A percentile compares a stretch with the other conserved stretches of the same genome.
Conservation (phyloP, 768 basidiomycete genomes). For the Cystobasidium onofrii region DNA sequence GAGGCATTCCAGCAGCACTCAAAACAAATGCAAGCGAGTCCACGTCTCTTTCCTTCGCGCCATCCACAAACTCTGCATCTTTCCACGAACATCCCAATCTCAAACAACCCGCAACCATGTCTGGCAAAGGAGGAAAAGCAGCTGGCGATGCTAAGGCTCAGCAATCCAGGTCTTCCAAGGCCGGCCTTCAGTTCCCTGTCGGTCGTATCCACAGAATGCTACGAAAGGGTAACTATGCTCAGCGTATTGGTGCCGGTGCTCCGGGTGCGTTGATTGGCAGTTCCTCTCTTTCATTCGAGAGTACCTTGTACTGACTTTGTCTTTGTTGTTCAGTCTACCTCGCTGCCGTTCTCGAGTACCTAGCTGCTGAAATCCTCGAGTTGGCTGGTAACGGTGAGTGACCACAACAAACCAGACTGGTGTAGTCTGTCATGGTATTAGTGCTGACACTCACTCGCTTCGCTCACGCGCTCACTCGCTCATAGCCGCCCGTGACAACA, state of each 20-base stretch:
- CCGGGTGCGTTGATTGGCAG: slow-evolving; percentile 86
- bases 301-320: neutral
- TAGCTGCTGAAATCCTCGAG: slow-evolving; percentile 78
- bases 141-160: slow-evolving; percentile 26
- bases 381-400: slow-evolving; percentile 68
- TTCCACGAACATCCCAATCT: slow-evolving; percentile 32
- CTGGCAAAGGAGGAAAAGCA: slow-evolving; percentile 32
- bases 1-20: too few species aligned
- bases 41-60: slow-evolving; percentile 22
- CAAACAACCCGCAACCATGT: slow-evolving; percentile 10
- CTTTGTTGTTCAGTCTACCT: slow-evolving; percentile 55
- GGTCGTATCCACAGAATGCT: slow-evolving; percentile 71
- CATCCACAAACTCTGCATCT: slow-evolving; percentile 36
- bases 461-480: too few species aligned
- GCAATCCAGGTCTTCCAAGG: slow-evolving; percentile 60
- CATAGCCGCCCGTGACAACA: slow-evolving; percentile 65
- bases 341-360: slow-evolving; percentile 77
- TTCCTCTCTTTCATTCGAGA: slow-evolving; percentile 52
- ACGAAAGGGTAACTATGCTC: slow-evolving; percentile 74
- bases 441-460: neutral
- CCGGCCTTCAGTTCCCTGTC: slow-evolving; percentile 61
- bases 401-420: too few species aligned
- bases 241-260: slow-evolving; percentile 80
- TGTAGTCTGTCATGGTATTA: too few species aligned
- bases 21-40: neutral